A percentile compares a stretch with the other conserved stretches of the same genome.
phyloP scores from a whole-genome alignment of 2,329 filamentous ascomycete genomes.

The Fusarium chuoi region DNA sequence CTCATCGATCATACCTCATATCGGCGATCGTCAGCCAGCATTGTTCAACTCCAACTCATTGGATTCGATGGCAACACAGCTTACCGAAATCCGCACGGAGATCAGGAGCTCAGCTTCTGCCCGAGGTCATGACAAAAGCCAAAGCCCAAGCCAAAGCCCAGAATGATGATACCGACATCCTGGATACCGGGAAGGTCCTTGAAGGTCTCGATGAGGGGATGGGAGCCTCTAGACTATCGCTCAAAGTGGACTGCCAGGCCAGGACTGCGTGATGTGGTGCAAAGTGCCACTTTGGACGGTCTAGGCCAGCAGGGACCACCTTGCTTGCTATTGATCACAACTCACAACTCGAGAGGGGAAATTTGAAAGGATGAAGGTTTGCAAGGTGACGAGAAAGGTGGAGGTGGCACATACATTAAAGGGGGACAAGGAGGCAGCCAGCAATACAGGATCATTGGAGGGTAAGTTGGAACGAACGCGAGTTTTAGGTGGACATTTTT shows the following conservation, averaged over 20 bases:
- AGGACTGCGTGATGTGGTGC: constrained; percentile 1
- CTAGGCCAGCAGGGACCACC: constrained; percentile 18
- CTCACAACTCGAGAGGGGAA: constrained; percentile 1
- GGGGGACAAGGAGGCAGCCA: neutral
- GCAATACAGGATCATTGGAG: neutral
- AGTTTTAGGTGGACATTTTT: neutral
- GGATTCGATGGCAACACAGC: neutral
- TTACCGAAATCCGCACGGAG: constrained; percentile 2
- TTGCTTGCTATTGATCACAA: constrained; percentile 20
- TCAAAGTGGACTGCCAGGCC: constrained; percentile 1
- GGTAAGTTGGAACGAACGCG: neutral
- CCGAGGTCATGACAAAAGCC: neutral
- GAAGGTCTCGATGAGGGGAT: neutral
- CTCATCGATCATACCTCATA: constrained; percentile 21
- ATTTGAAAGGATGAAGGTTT: neutral
- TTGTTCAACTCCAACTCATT: constrained; percentile 1
- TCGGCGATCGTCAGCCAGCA: constrained; percentile 26
- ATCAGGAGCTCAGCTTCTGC: neutral
- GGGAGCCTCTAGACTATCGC: neutral
- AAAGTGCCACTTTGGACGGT: constrained; percentile 11
- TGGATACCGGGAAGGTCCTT: neutral
- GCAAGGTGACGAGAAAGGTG: neutral
- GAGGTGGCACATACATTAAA: neutral
- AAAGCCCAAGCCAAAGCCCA: neutral
- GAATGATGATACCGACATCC: neutral